Conservation (phyloP, 805 yeast species). For the Yarrowia sp. region DNA sequence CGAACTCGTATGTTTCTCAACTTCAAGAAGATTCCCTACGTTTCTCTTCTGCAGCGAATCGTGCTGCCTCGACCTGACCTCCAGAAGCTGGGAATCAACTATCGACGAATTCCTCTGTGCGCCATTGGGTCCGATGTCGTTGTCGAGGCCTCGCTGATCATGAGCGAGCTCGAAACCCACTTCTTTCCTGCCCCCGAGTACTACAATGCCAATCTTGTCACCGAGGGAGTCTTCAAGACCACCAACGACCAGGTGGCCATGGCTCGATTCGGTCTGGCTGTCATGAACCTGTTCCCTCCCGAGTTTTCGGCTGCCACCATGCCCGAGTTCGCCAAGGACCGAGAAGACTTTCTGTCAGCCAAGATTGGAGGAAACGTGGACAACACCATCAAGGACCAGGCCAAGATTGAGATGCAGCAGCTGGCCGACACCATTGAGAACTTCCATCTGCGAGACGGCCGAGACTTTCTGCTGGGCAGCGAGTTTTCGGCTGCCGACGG, state of each 20-base stretch:
- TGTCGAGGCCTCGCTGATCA: conserved; percentile 30
- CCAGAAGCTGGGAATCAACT: conserved; percentile 31
- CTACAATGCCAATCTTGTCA: conserved; percentile 4
- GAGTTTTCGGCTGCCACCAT: conserved; percentile 14
- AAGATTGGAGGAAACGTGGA: conserved; percentile 15
- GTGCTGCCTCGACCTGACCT: conserved; percentile 37
- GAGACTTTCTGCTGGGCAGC: conserved; percentile 21
- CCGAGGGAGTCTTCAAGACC: conserved; percentile 33
- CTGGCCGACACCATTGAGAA: conserved; percentile 35
- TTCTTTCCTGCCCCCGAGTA: conserved; percentile 37
- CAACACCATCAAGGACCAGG: conserved; percentile 7
- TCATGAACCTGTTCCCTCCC: conserved; percentile 29
- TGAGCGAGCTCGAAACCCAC: conserved; percentile 35
- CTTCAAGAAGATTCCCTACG: conserved; percentile 34
- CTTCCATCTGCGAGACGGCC: conserved; percentile 31
- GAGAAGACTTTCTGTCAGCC: conserved; percentile 19
- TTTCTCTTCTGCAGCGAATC: not conserved
- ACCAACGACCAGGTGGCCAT: conserved; percentile 28
- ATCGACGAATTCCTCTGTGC: conserved; percentile 38
- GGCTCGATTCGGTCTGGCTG: conserved; percentile 14
- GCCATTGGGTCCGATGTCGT: conserved; percentile 32
- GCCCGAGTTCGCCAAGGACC: conserved; percentile 33
- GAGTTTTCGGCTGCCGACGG: conserved; percentile 26
- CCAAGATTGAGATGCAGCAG: conserved; percentile 32
- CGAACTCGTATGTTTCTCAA: conserved; percentile 26